Evolutionary conservation across 306 rosid genomes (phyloP), one percentile per base, ranked within the genome.

Genomic region (Fragaria nilgerrensis): DNA sequence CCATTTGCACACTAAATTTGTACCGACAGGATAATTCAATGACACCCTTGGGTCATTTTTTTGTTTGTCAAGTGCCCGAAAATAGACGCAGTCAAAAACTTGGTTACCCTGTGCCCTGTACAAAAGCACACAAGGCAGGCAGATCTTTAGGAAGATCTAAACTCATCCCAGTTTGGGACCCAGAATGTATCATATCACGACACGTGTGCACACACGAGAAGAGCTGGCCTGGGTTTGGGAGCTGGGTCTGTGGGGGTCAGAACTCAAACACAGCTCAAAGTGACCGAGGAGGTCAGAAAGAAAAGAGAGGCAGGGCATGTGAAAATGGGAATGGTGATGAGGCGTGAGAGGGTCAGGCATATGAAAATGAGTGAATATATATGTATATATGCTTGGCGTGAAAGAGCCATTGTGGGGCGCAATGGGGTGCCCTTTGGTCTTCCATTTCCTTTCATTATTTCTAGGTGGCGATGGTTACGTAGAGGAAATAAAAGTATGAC

Each of bases 331-430:
- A 74, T 25, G 14, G 56, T 22, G 73, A 23, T n/a, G 47, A 48
- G 74, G 77, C 63, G 76, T 68, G 65, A 29, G 67, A 39, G 78
- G 43, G 34, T 19, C 66, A 39, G 85, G 76, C 83, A 50, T 76
- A 66, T 84, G 58, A 47, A 36, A 78, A 61, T 36, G 72, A 76
- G 84, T 72, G 48, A 70, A 53, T 37, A 3, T 29, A 66, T 34
- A 8, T 41, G 44, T 41, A 41, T 16, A 63, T 62, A 36, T 68
- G 52, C 84, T 80, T 89, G 89, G 94, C 92, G 89, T 87, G 94
- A 85, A 70, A 72, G 87, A 63, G 64, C 39, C 2, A 39, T 43
- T 12, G 77, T 78, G 84, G 84, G 80, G 74, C 78, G 68, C 41
- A 32, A 32, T 32, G 36, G 0, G 36, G 36, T 32, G 36, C 36